Base-by-base conservation (phyloP, 2,329 filamentous ascomycete species). In the Microsporum ferrugineum region DNA sequence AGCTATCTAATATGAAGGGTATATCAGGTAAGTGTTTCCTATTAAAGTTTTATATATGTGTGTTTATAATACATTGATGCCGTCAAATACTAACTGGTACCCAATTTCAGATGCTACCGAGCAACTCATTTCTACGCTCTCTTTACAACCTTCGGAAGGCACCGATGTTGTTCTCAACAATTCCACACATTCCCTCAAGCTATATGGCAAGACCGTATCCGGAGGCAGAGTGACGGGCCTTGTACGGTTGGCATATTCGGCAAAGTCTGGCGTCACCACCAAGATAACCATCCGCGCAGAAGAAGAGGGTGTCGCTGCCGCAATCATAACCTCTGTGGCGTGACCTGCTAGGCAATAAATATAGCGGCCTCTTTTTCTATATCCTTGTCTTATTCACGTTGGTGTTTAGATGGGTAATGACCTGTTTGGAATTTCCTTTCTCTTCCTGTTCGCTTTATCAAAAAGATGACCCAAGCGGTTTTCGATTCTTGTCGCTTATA, bases 221-320 rank as follows among this genome's bases (percentile, higher is more conserved):
- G 94, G 92, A 39, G 94, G 94, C 66, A 87, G 88, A 70, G 92
- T 99, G 14, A 89, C 91, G 61, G 88, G 88, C 63, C 86, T 84
- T 66, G 85, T 97, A 65, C 84, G 91, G 75, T 96, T 99, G 91
- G 94, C 91, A 0, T 96, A 85, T 77, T 95, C 89, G 64, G 85
- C 88, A 69, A 96, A 95, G 82, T 87, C 87, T 57, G 94, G 94
- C 59, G 91, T 97, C 31, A 96, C 94, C 62, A 95, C 92, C 70
- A 97, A 97, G 83, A 90, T 99, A 68, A 88, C 87, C 59, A 89
- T 92, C 63, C 84, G 94, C 71, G 88, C 88, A 73, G 94, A 99
- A 75, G 94, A 99, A 76, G 89, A 94, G 72, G 89, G 89, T 61
- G 85, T 99, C 70, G 91, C 94, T 64, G 82, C 85, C 63, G 80